These are phyloP conservation scores for Coemansia furcata DNA, from an alignment of 192 early-diverging fungal genomes.

Conservation along the genomic window DNA sequence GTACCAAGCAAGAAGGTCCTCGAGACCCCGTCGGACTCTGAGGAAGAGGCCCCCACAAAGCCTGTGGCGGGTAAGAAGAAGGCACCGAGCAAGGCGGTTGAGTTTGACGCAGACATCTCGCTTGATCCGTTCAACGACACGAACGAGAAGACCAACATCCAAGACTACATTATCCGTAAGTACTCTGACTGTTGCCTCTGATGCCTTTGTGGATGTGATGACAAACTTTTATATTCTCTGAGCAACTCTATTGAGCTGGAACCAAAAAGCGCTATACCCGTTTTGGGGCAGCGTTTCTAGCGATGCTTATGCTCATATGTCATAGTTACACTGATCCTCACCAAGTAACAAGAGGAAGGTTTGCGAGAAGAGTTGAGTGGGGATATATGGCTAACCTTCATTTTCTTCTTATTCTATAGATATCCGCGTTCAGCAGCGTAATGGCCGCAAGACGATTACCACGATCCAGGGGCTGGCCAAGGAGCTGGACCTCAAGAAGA, in stretches of 20 bases:
- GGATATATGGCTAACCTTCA: not conserved
- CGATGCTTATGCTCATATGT: constrained; percentile 45
- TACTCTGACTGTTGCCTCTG: not conserved
- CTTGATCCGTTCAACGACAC: constrained; percentile 49
- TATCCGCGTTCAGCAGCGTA: constrained; percentile 96
- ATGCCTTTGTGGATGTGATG: constrained; percentile 6
- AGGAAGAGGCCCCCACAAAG: not conserved
- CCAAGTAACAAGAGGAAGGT: too few species aligned
- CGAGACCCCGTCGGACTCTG: not conserved
- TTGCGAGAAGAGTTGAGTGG: too few species aligned
- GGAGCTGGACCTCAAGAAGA: constrained; percentile 83
- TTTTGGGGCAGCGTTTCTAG: constrained; percentile 37
- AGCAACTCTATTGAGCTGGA: constrained; percentile 1
- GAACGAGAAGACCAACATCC: constrained; percentile 33
- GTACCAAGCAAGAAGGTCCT: not conserved
- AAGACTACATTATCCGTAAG: constrained; percentile 9
- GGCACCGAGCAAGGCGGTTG: constrained; percentile 4
- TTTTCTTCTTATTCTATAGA: constrained; percentile 57
- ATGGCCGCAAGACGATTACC: constrained; percentile 95
- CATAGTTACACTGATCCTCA: constrained; percentile 61
- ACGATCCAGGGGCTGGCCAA: constrained; percentile 89
- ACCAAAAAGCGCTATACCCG: constrained; percentile 16
- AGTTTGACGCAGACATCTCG: constrained; percentile 2
- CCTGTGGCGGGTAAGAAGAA: not conserved
- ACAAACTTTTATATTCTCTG: constrained; percentile 10